Percentiles rank a stretch among this genome's conserved stretches.
Conservation (phyloP, 1,284 basidiomycete genomes). For the Rhodotorula sp. region DNA sequence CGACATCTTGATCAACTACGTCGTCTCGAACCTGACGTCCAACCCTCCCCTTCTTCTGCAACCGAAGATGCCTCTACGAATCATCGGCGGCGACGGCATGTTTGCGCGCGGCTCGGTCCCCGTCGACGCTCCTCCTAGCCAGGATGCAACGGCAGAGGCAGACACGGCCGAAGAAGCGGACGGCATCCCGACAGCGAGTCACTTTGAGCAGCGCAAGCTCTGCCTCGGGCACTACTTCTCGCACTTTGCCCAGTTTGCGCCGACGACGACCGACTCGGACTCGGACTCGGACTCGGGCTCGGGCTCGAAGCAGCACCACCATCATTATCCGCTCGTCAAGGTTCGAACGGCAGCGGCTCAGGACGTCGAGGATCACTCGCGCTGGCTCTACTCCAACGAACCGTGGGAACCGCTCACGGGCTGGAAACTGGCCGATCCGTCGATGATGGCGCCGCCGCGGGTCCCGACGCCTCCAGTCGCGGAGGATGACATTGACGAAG, state of each 20-base stretch:
- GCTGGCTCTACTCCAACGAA: slow-evolving; percentile 30
- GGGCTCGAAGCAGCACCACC: neutral
- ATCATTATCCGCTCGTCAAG: slow-evolving; percentile 31
- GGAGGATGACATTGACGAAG: neutral
- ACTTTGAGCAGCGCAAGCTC: slow-evolving; percentile 25
- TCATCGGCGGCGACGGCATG: slow-evolving; percentile 35
- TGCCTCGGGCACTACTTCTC: slow-evolving; percentile 31
- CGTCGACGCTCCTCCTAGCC: neutral
- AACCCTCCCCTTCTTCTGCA: slow-evolving; percentile 39
- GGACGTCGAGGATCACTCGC: slow-evolving; percentile 37
- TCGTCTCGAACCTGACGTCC: slow-evolving; percentile 41
- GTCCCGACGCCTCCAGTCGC: neutral
- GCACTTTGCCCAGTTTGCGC: slow-evolving; percentile 27
- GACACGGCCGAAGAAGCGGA: neutral
- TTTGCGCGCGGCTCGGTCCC: slow-evolving; percentile 27
- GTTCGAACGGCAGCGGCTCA: slow-evolving; percentile 17
- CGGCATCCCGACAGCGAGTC: slow-evolving; percentile 3
- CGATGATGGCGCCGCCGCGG: neutral
- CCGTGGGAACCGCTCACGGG: slow-evolving; percentile 27
- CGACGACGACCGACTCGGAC: neutral
- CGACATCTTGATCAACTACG: slow-evolving; percentile 43
- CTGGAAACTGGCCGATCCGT: slow-evolving; percentile 1
- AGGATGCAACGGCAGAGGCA: neutral
- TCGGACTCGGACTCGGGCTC: neutral
- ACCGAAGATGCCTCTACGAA: slow-evolving; percentile 29